phyloP scores from a whole-genome alignment of 1,284 basidiomycete species.

The Fomes fomentarius region DNA sequence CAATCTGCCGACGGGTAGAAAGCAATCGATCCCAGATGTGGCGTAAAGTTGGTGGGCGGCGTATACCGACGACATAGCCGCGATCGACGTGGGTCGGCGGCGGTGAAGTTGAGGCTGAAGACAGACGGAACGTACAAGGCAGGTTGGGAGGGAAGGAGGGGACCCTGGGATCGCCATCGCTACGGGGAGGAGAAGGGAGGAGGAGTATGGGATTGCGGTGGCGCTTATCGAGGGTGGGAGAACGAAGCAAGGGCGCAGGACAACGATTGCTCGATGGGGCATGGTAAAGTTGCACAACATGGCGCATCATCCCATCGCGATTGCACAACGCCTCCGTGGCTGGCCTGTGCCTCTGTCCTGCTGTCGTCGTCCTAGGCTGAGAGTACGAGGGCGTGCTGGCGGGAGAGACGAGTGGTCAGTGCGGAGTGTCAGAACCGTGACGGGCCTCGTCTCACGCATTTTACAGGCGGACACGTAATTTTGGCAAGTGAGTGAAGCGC shows the following conservation, averaged over 20 bases:
- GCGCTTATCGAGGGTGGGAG: conserved; percentile 10
- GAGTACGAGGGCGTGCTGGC: background rate
- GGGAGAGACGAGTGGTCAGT: conserved; percentile 3
- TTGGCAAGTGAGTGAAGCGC: no score
- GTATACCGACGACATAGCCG: background rate
- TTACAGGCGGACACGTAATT: conserved; percentile 19
- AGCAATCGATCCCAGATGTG: conserved; percentile 25
- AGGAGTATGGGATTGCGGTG: background rate
- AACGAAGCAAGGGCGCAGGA: conserved; percentile 12
- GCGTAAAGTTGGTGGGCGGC: conserved; percentile 15
- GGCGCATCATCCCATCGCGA: conserved; percentile 6
- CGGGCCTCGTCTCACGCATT: conserved; percentile 9
- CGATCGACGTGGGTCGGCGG: conserved; percentile 12
- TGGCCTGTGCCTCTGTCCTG: background rate
- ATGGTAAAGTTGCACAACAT: conserved; percentile 14
- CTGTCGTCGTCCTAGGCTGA: background rate
- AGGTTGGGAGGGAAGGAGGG: conserved; percentile 8
- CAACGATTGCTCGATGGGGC: conserved; percentile 20
- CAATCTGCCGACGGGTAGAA: background rate
- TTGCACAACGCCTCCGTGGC: conserved; percentile 7
- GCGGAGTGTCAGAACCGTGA: no score
- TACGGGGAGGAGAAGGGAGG: conserved; percentile 9
- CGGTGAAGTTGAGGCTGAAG: conserved; percentile 5
- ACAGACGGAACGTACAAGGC: conserved; percentile 19
- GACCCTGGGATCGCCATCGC: conserved; percentile 19